phyloP scores from a whole-genome alignment of 2,329 filamentous ascomycete species.

The Helicocarpus griseus region DNA sequence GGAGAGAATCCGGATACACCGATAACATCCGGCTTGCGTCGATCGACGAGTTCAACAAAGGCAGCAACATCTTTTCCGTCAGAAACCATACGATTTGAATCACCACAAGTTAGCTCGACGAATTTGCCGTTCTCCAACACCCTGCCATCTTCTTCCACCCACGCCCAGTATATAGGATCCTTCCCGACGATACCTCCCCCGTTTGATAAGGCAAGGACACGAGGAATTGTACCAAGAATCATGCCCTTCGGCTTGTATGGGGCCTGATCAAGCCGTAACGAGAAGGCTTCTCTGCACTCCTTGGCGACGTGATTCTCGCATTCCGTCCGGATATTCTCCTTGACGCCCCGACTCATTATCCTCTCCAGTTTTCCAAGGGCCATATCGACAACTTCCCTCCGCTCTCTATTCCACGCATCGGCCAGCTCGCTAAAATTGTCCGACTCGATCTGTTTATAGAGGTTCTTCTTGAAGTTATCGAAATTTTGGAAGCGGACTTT shows the following conservation, averaged over 20 bases:
- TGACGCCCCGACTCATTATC: constrained; percentile 81
- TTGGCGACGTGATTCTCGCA: constrained; percentile 91
- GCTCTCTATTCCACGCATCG: constrained; percentile 86
- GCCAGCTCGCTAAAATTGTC: constrained; percentile 94
- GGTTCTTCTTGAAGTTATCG: constrained; percentile 62
- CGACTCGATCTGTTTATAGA: constrained; percentile 78
- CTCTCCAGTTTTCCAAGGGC: constrained; percentile 74
- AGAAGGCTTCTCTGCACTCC: constrained; percentile 79
- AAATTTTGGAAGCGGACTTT: constrained; percentile 67
- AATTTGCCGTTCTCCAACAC: constrained; percentile 86
- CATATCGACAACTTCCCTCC: constrained; percentile 71
- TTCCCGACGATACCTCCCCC: constrained; percentile 64
- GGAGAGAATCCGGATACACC: constrained; percentile 82
- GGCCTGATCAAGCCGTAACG: constrained; percentile 83
- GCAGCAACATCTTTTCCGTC: constrained; percentile 55
- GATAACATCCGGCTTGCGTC: constrained; percentile 79
- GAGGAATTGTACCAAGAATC: constrained; percentile 75
- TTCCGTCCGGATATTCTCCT: constrained; percentile 85
- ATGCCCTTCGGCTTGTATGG: constrained; percentile 93
- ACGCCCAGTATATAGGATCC: constrained; percentile 83
- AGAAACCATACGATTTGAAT: constrained; percentile 56
- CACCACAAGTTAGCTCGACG: constrained; percentile 59
- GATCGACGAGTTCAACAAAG: constrained; percentile 69
- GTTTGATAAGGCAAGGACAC: constrained; percentile 78
- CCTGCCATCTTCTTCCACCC: constrained; percentile 84